phyloP scores from a whole-genome alignment of 805 yeast species.

The Lipomyces chichibuensis region DNA sequence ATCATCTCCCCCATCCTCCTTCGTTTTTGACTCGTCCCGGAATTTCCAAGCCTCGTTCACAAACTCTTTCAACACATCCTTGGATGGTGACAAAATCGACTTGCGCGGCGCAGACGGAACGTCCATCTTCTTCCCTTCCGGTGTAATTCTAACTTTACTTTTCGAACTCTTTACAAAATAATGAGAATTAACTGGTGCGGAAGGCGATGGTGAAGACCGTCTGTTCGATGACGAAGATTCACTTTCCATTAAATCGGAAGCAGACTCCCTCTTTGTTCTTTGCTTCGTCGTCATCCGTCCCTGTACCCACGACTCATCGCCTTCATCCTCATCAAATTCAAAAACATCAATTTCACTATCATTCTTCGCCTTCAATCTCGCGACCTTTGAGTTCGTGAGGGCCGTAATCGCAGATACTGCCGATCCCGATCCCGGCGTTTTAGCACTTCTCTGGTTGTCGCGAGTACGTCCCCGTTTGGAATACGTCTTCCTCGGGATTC shows the following conservation, averaged over 20 bases:
- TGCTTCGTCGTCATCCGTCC: background rate
- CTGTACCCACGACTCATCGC: background rate
- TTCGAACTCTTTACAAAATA: background rate
- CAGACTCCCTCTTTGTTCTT: background rate
- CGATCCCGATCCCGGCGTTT: background rate
- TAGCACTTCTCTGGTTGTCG: background rate
- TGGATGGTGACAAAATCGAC: constrained; percentile 1
- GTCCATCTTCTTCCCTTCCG: background rate
- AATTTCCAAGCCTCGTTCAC: constrained; percentile 21
- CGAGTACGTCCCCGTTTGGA: background rate
- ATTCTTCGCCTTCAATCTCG: background rate
- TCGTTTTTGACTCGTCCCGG: background rate
- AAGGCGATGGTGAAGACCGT: background rate
- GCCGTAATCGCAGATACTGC: background rate
- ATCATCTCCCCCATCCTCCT: background rate
- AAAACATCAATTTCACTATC: background rate
- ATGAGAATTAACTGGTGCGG: background rate
- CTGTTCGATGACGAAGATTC: background rate
- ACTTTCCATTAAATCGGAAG: background rate
- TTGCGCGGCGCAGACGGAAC: background rate
- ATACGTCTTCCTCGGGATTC: background rate
- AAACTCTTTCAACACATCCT: constrained; percentile 9
- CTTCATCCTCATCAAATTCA: background rate
- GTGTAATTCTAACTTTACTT: background rate
- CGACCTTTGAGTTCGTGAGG: background rate